Evolutionary conservation across 2,329 filamentous ascomycete genomes (phyloP).

Genomic region (Pleochaeta shiraiana): DNA sequence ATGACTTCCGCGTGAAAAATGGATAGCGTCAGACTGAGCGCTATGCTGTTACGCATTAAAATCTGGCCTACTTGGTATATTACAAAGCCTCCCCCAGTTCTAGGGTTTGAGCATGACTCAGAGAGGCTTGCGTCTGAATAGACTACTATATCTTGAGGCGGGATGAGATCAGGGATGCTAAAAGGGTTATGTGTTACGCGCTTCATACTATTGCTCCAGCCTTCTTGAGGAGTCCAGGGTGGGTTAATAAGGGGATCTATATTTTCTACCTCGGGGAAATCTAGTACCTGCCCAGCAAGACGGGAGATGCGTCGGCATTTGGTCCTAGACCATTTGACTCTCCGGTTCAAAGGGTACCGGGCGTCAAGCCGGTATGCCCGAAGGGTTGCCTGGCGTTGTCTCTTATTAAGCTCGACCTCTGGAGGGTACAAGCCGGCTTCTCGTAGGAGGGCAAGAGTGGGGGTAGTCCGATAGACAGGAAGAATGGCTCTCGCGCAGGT

Average conservation of each 20-base stretch:
- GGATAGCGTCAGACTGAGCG: too few species aligned
- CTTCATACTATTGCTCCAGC: neutral
- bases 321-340: neutral
- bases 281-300: neutral
- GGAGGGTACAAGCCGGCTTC: too few species aligned
- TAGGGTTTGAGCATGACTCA: too few species aligned
- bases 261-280: neutral
- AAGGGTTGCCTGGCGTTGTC: neutral
- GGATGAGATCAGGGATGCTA: neutral
- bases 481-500: neutral
- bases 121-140: neutral
- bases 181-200: neutral
- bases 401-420: neutral
- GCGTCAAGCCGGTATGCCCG: neutral
- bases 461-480: too few species aligned
- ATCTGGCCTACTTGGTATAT: too few species aligned
- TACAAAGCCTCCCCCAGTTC: too few species aligned
- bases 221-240: neutral
- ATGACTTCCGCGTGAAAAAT: neutral
- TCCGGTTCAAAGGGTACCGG: neutral
- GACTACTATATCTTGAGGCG: neutral
- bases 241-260: neutral
- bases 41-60: too few species aligned
- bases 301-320: neutral
- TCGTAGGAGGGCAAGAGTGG: neutral